These are phyloP conservation scores for Pharnaceum exiguum DNA, from an alignment of 148 eudicot genomes.

Conservation along the genomic window DNA sequence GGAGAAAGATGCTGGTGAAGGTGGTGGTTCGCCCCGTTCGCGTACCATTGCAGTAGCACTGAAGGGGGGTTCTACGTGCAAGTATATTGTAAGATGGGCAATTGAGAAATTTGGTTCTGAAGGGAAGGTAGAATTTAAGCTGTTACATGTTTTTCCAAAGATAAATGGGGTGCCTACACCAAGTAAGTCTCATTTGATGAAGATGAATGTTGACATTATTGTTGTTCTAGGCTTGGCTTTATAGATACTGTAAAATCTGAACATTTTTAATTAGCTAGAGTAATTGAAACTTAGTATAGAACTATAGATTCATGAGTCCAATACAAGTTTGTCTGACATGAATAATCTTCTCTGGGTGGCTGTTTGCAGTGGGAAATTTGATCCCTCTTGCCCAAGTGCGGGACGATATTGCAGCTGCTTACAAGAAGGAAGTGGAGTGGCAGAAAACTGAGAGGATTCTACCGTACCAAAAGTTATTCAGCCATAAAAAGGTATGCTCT, in stretches of 20 bases:
- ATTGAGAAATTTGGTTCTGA: conserved; percentile 60
- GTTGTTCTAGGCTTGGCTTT: no score
- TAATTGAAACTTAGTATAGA: no score
- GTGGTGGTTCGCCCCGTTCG: conserved; percentile 6
- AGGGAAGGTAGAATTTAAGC: conserved; percentile 52
- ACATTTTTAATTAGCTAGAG: no score
- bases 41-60: conserved; percentile 56
- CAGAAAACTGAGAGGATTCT: conserved; percentile 59
- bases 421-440: conserved; percentile 68
- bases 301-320: no score
- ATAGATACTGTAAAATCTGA: no score
- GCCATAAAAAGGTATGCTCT: conserved; percentile 39
- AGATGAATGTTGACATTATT: background rate
- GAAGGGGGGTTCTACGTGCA: conserved; percentile 60
- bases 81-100: conserved; percentile 64
- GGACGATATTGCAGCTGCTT: conserved; percentile 69
- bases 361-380: conserved; percentile 63
- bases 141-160: conserved; percentile 63
- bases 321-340: no score
- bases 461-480: conserved; percentile 52
- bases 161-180: conserved; percentile 78
- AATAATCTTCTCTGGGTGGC: conserved; percentile 1
- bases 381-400: conserved; percentile 71
- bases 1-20: conserved; percentile 17
- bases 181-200: conserved; percentile 44